These are phyloP conservation scores for Neurospora hispaniola DNA, from an alignment of 495 filamentous ascomycete species.

Conservation along the genomic window DNA sequence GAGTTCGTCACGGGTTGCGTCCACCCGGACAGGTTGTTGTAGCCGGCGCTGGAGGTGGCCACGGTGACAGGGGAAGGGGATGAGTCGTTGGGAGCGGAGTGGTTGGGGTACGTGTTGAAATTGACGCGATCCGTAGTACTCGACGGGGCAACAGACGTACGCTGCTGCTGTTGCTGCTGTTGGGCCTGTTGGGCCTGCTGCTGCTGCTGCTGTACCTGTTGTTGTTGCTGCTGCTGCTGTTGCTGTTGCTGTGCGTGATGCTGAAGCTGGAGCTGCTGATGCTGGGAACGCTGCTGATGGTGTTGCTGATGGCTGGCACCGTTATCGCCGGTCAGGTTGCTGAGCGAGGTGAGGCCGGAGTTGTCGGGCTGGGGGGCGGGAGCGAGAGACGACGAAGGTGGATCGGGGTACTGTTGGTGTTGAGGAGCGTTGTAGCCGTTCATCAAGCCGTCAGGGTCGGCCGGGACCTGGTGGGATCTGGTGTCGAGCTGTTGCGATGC, in stretches of 20 bases:
- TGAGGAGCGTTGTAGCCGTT: slow-evolving; percentile 20
- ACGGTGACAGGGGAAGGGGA: slow-evolving; percentile 28
- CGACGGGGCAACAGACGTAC: slow-evolving; percentile 8
- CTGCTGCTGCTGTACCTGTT: slow-evolving; percentile 12
- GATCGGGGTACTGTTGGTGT: slow-evolving; percentile 22
- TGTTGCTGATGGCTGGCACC: slow-evolving; percentile 7
- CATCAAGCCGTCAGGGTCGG: slow-evolving; percentile 22
- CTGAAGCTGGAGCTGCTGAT: slow-evolving; percentile 8
- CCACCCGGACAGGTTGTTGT: slow-evolving; percentile 21
- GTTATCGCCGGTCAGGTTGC: slow-evolving; percentile 14
- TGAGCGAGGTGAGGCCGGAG: slow-evolving; percentile 15
- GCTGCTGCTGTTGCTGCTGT: slow-evolving; percentile 18
- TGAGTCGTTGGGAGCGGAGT: slow-evolving; percentile 23
- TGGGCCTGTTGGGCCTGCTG: slow-evolving; percentile 11
- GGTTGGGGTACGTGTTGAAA: slow-evolving; percentile 22
- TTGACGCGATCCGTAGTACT: slow-evolving; percentile 19
- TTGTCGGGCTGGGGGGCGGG: slow-evolving; percentile 16
- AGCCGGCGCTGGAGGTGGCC: slow-evolving; percentile 19
- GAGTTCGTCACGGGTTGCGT: slow-evolving; percentile 13
- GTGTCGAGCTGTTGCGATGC: slow-evolving; percentile 23
- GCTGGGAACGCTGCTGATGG: slow-evolving; percentile 12
- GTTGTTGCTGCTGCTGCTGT: slow-evolving; percentile 8
- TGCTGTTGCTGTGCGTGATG: slow-evolving; percentile 8
- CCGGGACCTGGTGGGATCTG: slow-evolving; percentile 20
- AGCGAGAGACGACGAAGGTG: slow-evolving; percentile 14